Evolutionary conservation across 768 basidiomycete species (phyloP).

Genomic region (Pleurotus platypus): DNA sequence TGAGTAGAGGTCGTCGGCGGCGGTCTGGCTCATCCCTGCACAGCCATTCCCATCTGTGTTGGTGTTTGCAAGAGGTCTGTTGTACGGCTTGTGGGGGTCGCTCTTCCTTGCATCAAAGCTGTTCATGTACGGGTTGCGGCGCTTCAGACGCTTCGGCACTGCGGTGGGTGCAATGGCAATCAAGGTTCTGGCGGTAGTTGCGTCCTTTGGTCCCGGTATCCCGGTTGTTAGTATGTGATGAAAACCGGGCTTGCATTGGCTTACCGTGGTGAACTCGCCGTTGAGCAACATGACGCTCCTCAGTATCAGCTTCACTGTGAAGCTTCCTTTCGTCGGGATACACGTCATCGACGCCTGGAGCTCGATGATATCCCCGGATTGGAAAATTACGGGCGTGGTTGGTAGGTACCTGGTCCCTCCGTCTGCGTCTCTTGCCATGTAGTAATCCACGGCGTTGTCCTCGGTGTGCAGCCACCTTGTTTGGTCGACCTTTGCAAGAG

Average conservation of each 20-base stretch:
- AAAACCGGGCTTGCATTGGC: background rate
- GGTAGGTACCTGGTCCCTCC: background rate
- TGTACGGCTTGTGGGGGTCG: background rate
- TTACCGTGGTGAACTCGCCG: background rate
- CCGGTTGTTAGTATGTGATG: background rate
- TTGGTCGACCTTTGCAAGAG: background rate
- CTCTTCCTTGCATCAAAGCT: background rate
- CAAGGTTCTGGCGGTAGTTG: background rate
- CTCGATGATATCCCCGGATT: background rate
- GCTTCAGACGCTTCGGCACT: background rate
- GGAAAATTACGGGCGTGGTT: background rate
- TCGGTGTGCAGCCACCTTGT: background rate
- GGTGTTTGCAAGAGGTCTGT: background rate
- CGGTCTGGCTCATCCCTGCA: background rate
- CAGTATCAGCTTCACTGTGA: background rate
- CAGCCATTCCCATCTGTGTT: background rate
- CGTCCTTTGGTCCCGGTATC: background rate
- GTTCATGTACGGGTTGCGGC: background rate
- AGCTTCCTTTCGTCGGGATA: background rate
- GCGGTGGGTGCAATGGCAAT: background rate
- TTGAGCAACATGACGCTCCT: background rate
- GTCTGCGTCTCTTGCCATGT: background rate
- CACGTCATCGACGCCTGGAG: background rate
- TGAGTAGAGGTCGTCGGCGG: too few relatives aligned
- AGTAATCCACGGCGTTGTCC: background rate